Evolutionary conservation across 306 rosid genomes (phyloP), one percentile per base, ranked within the genome.

Genomic region (Morella rubra): DNA sequence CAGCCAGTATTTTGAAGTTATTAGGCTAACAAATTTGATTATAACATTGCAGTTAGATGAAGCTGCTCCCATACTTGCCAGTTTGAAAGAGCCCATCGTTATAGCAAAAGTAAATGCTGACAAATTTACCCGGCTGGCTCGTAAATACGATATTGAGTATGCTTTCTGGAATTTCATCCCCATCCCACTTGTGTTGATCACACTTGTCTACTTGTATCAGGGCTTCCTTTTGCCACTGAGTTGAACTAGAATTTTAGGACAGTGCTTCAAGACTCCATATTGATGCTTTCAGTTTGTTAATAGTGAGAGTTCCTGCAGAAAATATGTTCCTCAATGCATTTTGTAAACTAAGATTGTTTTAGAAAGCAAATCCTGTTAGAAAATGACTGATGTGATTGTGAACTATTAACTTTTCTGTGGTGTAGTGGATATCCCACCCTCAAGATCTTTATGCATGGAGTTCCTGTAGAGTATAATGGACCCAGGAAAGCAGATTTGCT

Each of bases 401-500:
- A 75, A n/a, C 74, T 20, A 40, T 44, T 66, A 47, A 53, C 46
- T 61, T 49, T 74, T 81, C 9, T 69, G 64, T 80, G 61, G 56
- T 86, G 88, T 73, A 95, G 98, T 81, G 98, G 80, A 19, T 95
- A 53, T 87, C 98, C 98, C 70, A 83, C 93, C 49, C 81, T 93
- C 55, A 84, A 87, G 90, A 80, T 93, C 70, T 91, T 93, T 82
- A 82, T 85, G 81, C 90, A 91, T 73, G 99, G 99, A 0, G 41
- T 89, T 67, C 96, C 98, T 16, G 50, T 80, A 5, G 98, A 92
- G 14, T 96, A 92, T 73, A 78, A 77, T 45, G 99, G 99, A 58
- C 99, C 99, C 59, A 91, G 98, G 88, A 88, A 96, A 80, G 96
- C 97, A 22, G 98, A 89, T 51, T 77, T 83, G 45, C 93, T 96